Percentiles rank a stretch among this genome's conserved stretches.
Evolutionary conservation across 441 rosid species (phyloP).

Genomic region (Capsella rubella): DNA sequence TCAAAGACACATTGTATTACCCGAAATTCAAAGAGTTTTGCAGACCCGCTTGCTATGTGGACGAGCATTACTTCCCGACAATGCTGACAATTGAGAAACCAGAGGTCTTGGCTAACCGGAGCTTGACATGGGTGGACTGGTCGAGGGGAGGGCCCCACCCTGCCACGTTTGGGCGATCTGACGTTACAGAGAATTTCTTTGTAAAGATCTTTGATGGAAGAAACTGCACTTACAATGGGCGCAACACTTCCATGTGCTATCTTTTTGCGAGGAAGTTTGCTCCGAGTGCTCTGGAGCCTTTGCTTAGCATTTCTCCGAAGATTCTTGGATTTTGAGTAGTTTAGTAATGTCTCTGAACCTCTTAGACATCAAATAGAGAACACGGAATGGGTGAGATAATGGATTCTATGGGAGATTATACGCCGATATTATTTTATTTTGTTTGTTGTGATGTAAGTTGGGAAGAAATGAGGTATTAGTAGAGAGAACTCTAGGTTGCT

Average conservation of each 20-base stretch:
- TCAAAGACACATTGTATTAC: conserved; percentile 68
- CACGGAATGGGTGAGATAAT: conserved; percentile 19
- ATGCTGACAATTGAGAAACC: conserved; percentile 77
- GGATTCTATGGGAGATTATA: conserved; percentile 4
- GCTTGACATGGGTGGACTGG: conserved; percentile 97
- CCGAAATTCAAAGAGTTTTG: conserved; percentile 74
- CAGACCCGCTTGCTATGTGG: conserved; percentile 85
- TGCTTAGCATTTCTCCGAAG: conserved; percentile 58
- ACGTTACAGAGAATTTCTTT: conserved; percentile 74
- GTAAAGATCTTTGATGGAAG: conserved; percentile 47
- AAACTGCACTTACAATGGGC: conserved; percentile 65
- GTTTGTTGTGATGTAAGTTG: conserved; percentile 20
- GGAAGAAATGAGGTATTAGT: neutral
- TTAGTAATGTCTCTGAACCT: conserved; percentile 14
- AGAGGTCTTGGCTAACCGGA: conserved; percentile 70
- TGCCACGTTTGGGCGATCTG: conserved; percentile 78
- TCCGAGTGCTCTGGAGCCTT: conserved; percentile 75
- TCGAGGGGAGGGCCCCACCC: conserved; percentile 97
- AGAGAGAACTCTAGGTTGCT: neutral
- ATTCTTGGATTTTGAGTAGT: conserved; percentile 60
- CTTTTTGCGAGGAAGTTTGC: conserved; percentile 89
- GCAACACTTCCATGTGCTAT: conserved; percentile 52
- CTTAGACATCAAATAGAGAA: conserved; percentile 8
- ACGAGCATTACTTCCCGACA: conserved; percentile 95
- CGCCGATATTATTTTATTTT: neutral